These are phyloP conservation scores for Oryza nivara DNA, from an alignment of 176 grass and related monocot species.

Conservation along the genomic window DNA sequence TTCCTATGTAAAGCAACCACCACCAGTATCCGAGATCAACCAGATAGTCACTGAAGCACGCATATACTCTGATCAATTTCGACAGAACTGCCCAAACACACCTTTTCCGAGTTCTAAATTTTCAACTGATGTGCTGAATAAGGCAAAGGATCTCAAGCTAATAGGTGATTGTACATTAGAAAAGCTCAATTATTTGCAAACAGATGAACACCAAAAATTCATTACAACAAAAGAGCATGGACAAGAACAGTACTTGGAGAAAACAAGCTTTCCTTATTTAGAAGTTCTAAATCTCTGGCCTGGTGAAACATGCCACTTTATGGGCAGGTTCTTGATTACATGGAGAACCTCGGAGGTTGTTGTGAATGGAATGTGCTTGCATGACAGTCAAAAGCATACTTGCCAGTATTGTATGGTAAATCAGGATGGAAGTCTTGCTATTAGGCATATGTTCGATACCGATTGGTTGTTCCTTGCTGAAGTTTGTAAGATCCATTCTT, in stretches of 20 bases:
- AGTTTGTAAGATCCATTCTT: conserved; percentile 45
- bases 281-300: conserved; percentile 51
- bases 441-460: conserved; percentile 78
- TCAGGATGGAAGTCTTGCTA: conserved; percentile 41
- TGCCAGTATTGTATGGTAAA: conserved; percentile 60
- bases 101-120: conserved; percentile 63
- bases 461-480: conserved; percentile 89
- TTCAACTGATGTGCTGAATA: conserved; percentile 70
- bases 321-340: conserved; percentile 79
- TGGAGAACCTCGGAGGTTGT: conserved; percentile 48
- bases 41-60: conserved; percentile 56
- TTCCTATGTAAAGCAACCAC: conserved; percentile 55
- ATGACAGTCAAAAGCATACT: conserved; percentile 40
- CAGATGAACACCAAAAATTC: conserved; percentile 74
- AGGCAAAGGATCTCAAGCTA: conserved; percentile 76
- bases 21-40: conserved; percentile 52
- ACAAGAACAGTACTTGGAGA: conserved; percentile 13
- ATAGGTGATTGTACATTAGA: conserved; percentile 62
- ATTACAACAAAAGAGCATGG: conserved; percentile 43
- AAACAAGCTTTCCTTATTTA: conserved; percentile 32
- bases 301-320: conserved; percentile 77
- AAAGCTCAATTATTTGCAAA: conserved; percentile 56
- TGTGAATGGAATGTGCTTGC: conserved; percentile 41
- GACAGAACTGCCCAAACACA: conserved; percentile 38
- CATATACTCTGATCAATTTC: conserved; percentile 49